These are phyloP conservation scores for Penicillium sp. DNA, from an alignment of 2,329 filamentous ascomycete species.

Conservation along the genomic window DNA sequence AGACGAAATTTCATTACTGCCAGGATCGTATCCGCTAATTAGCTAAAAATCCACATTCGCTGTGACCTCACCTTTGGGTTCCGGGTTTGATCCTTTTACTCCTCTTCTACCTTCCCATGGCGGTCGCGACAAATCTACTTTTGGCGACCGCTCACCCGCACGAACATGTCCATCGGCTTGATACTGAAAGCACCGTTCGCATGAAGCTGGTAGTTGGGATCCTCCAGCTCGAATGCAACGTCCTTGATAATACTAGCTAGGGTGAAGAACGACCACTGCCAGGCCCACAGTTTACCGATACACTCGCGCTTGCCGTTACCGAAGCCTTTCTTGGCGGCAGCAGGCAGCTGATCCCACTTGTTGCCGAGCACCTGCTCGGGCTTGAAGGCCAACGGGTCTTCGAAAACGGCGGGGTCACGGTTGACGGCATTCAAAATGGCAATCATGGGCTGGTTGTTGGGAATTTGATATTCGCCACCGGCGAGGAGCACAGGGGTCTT, in stretches of 20 bases:
- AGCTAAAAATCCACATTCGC: background rate
- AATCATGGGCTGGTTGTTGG: conserved; percentile 53
- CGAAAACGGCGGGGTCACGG: conserved; percentile 62
- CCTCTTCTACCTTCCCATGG: background rate
- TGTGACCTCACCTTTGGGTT: background rate
- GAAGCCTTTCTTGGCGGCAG: conserved; percentile 68
- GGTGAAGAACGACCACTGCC: conserved; percentile 67
- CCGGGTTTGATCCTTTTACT: background rate
- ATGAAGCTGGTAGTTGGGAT: conserved; percentile 49
- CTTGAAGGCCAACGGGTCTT: conserved; percentile 64
- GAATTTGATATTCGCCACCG: conserved; percentile 62
- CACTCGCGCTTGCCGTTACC: conserved; percentile 70
- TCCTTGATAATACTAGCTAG: conserved; percentile 66
- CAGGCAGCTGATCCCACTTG: conserved; percentile 63
- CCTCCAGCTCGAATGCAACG: conserved; percentile 58
- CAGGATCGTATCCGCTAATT: conserved; percentile 3
- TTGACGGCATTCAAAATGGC: conserved; percentile 59
- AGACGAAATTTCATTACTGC: conserved; percentile 3
- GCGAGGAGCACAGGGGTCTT: conserved; percentile 50
- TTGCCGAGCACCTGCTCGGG: conserved; percentile 73
- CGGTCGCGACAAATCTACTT: background rate
- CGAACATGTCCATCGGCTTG: conserved; percentile 11
- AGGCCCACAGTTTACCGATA: conserved; percentile 71
- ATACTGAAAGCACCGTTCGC: conserved; percentile 45
- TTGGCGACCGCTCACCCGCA: conserved; percentile 6